These are phyloP conservation scores for Pseudozyma tsukubaensis DNA, from an alignment of 1,284 basidiomycete species.

Conservation along the genomic window DNA sequence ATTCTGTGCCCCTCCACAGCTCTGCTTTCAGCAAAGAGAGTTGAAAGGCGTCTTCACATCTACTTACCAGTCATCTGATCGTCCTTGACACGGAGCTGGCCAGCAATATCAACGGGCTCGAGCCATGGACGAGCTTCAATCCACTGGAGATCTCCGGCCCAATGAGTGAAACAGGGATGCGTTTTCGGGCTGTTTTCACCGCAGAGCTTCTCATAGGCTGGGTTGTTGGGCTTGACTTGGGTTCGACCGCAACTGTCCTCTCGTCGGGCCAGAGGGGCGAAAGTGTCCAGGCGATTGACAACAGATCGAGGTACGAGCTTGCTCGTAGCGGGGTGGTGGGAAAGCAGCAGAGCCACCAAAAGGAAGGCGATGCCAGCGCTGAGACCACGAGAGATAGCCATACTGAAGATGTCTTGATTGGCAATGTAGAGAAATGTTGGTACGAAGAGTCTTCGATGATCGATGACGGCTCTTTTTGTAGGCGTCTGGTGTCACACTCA, in stretches of 20 bases:
- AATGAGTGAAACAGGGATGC: constrained; percentile 1
- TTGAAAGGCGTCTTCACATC: neutral
- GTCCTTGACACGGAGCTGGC: neutral
- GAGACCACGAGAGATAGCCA: neutral
- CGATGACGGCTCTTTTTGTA: too few relatives aligned
- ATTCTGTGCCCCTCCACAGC: neutral
- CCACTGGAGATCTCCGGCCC: neutral
- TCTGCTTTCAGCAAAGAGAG: neutral
- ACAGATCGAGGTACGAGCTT: too few relatives aligned
- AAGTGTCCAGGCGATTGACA: too few relatives aligned
- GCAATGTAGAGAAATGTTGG: too few relatives aligned
- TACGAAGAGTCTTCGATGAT: too few relatives aligned
- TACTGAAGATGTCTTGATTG: too few relatives aligned
- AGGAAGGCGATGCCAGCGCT: neutral
- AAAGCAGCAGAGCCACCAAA: neutral
- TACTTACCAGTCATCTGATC: neutral
- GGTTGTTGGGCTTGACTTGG: too few relatives aligned
- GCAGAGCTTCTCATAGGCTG: too few relatives aligned
- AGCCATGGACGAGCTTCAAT: neutral
- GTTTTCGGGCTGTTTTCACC: neutral
- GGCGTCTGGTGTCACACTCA: too few relatives aligned
- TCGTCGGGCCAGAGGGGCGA: too few relatives aligned
- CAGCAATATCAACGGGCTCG: neutral
- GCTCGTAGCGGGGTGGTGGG: neutral
- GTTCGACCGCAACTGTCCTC: too few relatives aligned